phyloP scores from a whole-genome alignment of 2,329 filamentous ascomycete species.

The Fusarium sp. region DNA sequence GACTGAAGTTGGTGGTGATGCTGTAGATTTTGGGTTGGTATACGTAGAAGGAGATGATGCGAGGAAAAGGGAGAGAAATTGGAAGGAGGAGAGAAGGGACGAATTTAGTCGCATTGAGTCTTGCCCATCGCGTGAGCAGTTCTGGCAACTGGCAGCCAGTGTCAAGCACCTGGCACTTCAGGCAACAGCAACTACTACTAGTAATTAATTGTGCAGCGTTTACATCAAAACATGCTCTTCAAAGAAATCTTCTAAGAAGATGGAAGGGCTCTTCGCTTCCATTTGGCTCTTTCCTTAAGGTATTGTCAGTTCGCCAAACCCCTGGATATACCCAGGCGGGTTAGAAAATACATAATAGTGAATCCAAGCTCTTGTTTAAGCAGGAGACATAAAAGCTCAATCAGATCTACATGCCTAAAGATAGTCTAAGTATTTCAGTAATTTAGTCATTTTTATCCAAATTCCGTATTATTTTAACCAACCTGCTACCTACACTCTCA shows the following conservation, averaged over 20 bases:
- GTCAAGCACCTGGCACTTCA: constrained; percentile 34
- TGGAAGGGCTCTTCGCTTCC: background rate
- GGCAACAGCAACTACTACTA: constrained; percentile 24
- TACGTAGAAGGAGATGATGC: constrained; percentile 15
- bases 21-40: constrained; percentile 21
- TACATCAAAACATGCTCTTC: background rate
- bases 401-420: too few relatives aligned
- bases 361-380: too few relatives aligned
- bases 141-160: constrained; percentile 30
- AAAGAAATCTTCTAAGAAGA: background rate
- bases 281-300: background rate
- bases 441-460: too few relatives aligned
- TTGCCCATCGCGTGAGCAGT: constrained; percentile 1
- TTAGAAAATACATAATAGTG: too few relatives aligned
- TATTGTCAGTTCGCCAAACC: background rate
- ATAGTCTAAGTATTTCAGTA: too few relatives aligned
- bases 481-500: background rate
- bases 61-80: constrained; percentile 9
- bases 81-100: constrained; percentile 17
- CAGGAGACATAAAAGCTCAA: too few relatives aligned
- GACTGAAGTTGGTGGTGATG: constrained; percentile 15
- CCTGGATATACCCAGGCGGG: background rate
- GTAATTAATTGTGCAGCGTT: background rate
- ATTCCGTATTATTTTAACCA: too few relatives aligned
- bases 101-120: constrained; percentile 16